phyloP scores from a whole-genome alignment of 257 asterid species.

The Solanum paucissectum region DNA sequence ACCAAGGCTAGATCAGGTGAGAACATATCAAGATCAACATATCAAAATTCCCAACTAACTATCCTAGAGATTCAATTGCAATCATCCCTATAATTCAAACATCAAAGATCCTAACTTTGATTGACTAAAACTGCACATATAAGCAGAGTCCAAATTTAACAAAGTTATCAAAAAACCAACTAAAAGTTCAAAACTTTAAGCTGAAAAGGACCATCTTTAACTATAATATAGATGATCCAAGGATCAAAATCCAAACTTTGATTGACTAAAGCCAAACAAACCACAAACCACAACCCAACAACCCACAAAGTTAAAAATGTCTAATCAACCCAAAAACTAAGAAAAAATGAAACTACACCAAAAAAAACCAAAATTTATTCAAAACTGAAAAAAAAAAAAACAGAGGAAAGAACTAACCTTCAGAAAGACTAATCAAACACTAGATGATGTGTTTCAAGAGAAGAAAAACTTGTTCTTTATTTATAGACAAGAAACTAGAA shows the following conservation, averaged over 20 bases:
- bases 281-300: background rate
- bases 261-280: background rate
- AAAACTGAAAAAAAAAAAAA: background rate
- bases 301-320: background rate
- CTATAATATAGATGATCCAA: background rate
- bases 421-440: background rate
- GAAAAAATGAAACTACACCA: background rate
- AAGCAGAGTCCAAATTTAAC: background rate
- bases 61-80: background rate
- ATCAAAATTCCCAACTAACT: background rate
- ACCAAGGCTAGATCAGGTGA: background rate
- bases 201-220: background rate
- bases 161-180: background rate
- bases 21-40: background rate
- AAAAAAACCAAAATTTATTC: background rate
- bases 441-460: background rate
- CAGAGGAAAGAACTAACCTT: background rate
- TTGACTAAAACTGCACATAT: background rate
- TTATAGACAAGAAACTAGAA: conserved; percentile 9
- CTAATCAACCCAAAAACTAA: background rate
- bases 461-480: background rate
- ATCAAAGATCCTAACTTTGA: background rate
- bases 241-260: background rate
- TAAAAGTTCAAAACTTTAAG: background rate
- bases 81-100: background rate